Conservation (phyloP, 2,329 filamentous ascomycete genomes). For the Dactylellina sp. region DNA sequence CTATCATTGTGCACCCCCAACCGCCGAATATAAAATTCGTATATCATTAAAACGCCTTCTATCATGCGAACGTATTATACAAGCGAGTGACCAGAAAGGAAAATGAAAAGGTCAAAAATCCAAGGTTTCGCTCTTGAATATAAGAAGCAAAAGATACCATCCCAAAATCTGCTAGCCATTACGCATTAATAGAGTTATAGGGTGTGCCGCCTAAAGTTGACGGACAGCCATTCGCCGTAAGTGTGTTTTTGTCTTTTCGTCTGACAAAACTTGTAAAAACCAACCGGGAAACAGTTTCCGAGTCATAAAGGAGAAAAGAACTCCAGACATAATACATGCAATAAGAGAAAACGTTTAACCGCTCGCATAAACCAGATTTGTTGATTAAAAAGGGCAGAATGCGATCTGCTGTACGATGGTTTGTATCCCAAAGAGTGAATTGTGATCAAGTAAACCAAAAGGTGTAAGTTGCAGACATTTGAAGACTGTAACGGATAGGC, state of each 20-base stretch:
- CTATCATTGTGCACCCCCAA: neutral
- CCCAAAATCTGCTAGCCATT: conserved; percentile 26
- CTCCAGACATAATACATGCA: conserved; percentile 38
- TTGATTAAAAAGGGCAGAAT: neutral
- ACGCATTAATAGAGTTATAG: conserved; percentile 47
- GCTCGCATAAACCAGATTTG: conserved; percentile 6
- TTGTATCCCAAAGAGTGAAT: conserved; percentile 10
- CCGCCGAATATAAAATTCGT: neutral
- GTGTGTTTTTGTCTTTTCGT: neutral
- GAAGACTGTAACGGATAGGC: neutral
- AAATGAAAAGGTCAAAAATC: conserved; percentile 14
- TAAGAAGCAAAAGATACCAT: conserved; percentile 20
- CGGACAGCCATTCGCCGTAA: neutral
- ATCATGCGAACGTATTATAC: conserved; percentile 51
- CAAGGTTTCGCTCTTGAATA: neutral
- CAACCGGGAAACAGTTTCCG: neutral
- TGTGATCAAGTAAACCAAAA: conserved; percentile 20
- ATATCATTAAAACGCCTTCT: conserved; percentile 30
- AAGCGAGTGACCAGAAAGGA: conserved; percentile 43
- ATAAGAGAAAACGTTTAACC: conserved; percentile 16
- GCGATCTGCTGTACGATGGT: neutral
- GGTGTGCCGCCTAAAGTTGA: neutral
- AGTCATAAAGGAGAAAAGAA: conserved; percentile 27
- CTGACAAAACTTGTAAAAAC: neutral
- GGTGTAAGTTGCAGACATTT: too few species aligned